Conservation (phyloP, 805 yeast genomes). For the Zygosaccharomyces siamensis region DNA sequence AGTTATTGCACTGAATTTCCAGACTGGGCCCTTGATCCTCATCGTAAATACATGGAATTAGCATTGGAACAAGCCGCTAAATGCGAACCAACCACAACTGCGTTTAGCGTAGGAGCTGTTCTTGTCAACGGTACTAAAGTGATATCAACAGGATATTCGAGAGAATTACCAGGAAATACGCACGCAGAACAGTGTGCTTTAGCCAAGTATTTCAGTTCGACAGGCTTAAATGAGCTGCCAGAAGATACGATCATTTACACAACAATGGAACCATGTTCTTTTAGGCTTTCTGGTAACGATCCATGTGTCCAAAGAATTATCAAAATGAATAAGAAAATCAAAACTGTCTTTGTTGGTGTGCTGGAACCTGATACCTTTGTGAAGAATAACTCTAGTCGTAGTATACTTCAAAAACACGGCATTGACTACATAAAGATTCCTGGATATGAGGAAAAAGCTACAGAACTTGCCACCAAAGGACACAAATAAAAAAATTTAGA, state of each 20-base stretch:
- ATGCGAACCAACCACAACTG: constrained; percentile 78
- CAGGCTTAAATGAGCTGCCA: constrained; percentile 47
- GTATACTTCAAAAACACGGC: constrained; percentile 49
- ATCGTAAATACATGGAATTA: constrained; percentile 58
- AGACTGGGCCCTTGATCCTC: constrained; percentile 69
- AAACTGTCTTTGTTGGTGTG: constrained; percentile 85
- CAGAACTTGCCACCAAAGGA: constrained; percentile 68
- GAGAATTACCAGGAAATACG: constrained; percentile 91
- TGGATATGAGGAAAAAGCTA: constrained; percentile 71
- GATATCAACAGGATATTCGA: constrained; percentile 77
- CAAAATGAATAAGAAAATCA: constrained; percentile 43
- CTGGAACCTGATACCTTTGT: constrained; percentile 87
- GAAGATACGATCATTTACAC: constrained; percentile 79
- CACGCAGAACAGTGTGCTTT: constrained; percentile 97
- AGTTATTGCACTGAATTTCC: constrained; percentile 72
- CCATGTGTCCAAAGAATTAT: constrained; percentile 85
- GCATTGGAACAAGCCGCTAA: constrained; percentile 76
- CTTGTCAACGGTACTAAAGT: constrained; percentile 59
- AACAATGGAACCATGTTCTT: constrained; percentile 96
- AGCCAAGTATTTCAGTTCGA: constrained; percentile 54
- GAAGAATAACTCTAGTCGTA: constrained; percentile 61
- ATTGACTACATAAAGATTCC: constrained; percentile 75
- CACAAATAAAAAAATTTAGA: constrained; percentile 38
- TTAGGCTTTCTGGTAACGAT: constrained; percentile 78
- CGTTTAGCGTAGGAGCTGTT: constrained; percentile 92